Evolutionary conservation across 73 alveolate genomes (phyloP), one percentile per base, ranked within the genome.

Genomic region (Breviolum minutum): DNA sequence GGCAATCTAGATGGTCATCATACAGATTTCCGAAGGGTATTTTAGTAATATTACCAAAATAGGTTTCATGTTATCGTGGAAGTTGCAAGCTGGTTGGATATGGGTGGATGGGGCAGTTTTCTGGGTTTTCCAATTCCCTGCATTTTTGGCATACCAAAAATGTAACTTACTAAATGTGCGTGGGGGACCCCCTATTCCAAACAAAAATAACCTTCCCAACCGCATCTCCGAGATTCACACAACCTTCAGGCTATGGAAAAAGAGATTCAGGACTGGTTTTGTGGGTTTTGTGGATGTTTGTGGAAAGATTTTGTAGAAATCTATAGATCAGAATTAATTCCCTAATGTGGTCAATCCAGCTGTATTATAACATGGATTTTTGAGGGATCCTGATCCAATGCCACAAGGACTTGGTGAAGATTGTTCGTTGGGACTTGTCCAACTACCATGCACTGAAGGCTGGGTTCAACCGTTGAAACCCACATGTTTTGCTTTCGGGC

Each of bases 401-500:
- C 11, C 63, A 17, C 62, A 40, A 90, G 98, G 98, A 95, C 48
- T 29, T 95, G 91, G 95, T 69, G 62, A 62, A 69, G 91, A 83
- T 95, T 32, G 89, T 84, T 30, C 95, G 99, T 20, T 95, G 99
- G 99, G 99, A 95, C 90, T 40, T 95, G 95, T 83, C 95, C 22
- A 95, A 95, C 95, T 85, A 95, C 95, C 90, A 83, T 60, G 99
- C 99, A 0, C 74, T 95, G 73, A 95, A 95, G 95, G 99, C 88
- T 24, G 54, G 98, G 20, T 60, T 48, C 17, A 48, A 8, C 26
- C 61, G 66, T 6, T 26, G 48, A 16, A 5, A 30, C 19, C 71
- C 22, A 12, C 22, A 7, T 12, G 32, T 8, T 12, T 81, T 16
- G 69, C 54, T 3, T 40, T 40, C 54, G 26, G 22, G 54, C 54